phyloP scores from a whole-genome alignment of 2,329 filamentous ascomycete genomes.

The Fusarium dlaminii region DNA sequence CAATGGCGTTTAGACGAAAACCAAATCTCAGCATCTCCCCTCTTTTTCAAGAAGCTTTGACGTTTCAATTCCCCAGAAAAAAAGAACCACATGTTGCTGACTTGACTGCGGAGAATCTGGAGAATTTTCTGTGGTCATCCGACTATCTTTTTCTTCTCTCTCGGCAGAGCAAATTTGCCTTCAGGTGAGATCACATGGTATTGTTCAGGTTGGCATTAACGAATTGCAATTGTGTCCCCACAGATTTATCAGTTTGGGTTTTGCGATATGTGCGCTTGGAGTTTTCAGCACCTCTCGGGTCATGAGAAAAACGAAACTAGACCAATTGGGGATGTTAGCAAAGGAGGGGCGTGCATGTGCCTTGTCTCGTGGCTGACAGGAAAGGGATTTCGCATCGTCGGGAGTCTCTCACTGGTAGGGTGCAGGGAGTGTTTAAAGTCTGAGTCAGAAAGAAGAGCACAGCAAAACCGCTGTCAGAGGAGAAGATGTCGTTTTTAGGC shows the following conservation, averaged over 20 bases:
- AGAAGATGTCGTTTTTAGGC: conserved; percentile 16
- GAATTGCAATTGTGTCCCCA: not conserved
- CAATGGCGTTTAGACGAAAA: conserved; percentile 37
- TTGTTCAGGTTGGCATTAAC: not conserved
- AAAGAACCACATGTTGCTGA: conserved; percentile 10
- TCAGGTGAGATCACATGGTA: conserved; percentile 20
- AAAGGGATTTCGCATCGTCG: conserved; percentile 10
- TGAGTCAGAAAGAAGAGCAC: conserved; percentile 18
- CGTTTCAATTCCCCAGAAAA: conserved; percentile 5
- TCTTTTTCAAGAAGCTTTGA: conserved; percentile 14
- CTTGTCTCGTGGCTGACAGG: not conserved
- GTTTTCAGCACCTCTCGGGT: conserved; percentile 6
- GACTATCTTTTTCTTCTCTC: not conserved
- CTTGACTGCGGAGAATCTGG: conserved; percentile 24
- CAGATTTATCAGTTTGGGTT: conserved; percentile 9
- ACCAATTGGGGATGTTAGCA: not conserved
- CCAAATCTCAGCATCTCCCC: not conserved
- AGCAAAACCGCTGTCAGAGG: not conserved
- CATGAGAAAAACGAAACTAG: conserved; percentile 30
- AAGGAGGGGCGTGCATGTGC: not conserved
- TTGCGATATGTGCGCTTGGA: conserved; percentile 25
- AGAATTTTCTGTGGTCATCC: conserved; percentile 13
- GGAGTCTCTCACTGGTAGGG: not conserved
- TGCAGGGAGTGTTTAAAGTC: conserved; percentile 7
- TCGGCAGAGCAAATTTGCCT: conserved; percentile 1